These are phyloP conservation scores for Cardamine resedifolia DNA, from an alignment of 345 rosid genomes.

Conservation along the genomic window DNA sequence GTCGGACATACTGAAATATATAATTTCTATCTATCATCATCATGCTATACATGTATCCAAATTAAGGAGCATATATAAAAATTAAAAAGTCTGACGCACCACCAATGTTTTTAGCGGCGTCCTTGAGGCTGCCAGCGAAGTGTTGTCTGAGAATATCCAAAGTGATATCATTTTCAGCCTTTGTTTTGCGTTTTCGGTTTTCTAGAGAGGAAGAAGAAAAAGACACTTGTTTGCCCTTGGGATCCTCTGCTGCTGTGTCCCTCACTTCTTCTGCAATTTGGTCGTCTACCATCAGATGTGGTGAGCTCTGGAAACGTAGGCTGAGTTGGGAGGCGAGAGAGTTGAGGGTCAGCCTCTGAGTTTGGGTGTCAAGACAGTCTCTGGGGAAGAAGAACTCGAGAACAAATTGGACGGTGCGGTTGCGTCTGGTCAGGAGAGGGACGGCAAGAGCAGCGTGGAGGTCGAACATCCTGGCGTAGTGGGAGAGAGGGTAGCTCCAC, in stretches of 20 bases:
- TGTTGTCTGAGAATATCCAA: conserved; percentile 77
- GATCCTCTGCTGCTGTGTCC: conserved; percentile 36
- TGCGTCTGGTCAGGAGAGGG: conserved; percentile 51
- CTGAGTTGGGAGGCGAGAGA: conserved; percentile 47
- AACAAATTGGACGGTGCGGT: conserved; percentile 54
- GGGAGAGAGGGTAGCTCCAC: conserved; percentile 76
- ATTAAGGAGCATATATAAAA: not conserved
- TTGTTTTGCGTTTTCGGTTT: conserved; percentile 56
- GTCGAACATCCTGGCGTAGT: conserved; percentile 73
- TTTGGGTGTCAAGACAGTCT: conserved; percentile 49
- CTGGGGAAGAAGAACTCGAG: conserved; percentile 81
- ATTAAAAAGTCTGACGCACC: conserved; percentile 61
- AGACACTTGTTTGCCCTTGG: conserved; percentile 54
- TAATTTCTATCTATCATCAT: conserved; percentile 22
- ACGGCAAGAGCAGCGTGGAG: conserved; percentile 72
- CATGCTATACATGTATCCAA: not conserved
- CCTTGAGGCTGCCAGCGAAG: conserved; percentile 94
- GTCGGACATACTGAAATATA: conserved; percentile 88
- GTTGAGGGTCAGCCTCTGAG: conserved; percentile 51
- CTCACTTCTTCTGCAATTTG: conserved; percentile 49
- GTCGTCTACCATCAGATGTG: conserved; percentile 52
- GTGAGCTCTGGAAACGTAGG: conserved; percentile 50
- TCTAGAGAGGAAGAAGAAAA: conserved; percentile 44
- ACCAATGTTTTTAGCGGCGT: conserved; percentile 91
- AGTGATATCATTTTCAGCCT: conserved; percentile 79